Evolutionary conservation across 192 early-diverging fungal genomes (phyloP).

Genomic region (Backusella australiensis): DNA sequence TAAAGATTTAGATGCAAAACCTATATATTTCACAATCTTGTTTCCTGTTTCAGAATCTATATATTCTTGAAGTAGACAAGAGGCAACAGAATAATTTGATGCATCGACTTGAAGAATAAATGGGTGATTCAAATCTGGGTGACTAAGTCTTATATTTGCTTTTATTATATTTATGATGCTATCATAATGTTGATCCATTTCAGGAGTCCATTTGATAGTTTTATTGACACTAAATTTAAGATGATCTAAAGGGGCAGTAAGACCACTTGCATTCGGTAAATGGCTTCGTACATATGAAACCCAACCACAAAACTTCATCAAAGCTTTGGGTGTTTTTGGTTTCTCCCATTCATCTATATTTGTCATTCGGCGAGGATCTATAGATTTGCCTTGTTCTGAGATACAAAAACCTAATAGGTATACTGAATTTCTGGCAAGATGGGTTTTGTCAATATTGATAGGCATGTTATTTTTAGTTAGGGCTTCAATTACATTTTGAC

Average conservation of each 20-base stretch:
- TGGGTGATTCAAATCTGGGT: background rate
- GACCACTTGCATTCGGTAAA: background rate
- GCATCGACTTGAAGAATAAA: background rate
- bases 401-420: background rate
- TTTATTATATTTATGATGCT: background rate
- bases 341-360: background rate
- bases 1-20: background rate
- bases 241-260: background rate
- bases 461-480: background rate
- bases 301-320: background rate
- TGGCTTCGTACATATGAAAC: background rate
- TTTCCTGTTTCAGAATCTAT: background rate
- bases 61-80: background rate
- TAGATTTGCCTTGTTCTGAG: background rate
- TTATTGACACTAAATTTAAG: background rate
- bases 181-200: background rate
- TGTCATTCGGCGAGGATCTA: background rate
- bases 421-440: background rate
- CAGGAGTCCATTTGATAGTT: background rate
- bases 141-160: background rate
- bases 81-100: background rate
- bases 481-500: background rate
- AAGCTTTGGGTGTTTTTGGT: background rate
- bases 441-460: background rate
- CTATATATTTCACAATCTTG: background rate